Evolutionary conservation across 768 basidiomycete genomes (phyloP), one percentile per base, ranked within the genome.

Genomic region (Dioszegia crocea): DNA sequence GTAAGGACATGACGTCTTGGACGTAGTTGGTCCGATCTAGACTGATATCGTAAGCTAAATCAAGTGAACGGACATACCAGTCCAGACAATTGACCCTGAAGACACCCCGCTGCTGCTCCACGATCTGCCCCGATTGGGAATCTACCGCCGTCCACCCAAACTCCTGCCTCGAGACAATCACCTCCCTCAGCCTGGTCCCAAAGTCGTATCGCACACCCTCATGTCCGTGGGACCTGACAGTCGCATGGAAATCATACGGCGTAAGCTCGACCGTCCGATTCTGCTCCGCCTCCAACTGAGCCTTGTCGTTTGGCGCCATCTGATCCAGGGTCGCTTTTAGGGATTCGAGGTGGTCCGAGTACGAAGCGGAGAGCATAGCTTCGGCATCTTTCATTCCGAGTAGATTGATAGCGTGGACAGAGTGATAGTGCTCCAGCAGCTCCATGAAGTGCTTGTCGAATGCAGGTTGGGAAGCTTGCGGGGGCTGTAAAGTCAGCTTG

Each of bases 1-100:
- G 83, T 12, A 87, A 83, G 3, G 93, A 94, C 43, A 97, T 80
- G 67, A 96, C 91, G 70, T 98, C 94, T 77, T 99, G 89, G 0
- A 96, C 86, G 65, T 97, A 94, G 76, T 99, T 99, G 3, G 96
- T 99, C 38, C 96, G 86, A 70, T 99, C 94, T 63, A 99, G 80
- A 76, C 96, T 96, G 67, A 46, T n/a, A 66, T 47, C 33, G 24
- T 19, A 19, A 23, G 23, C 26, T 47, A 30, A n/a, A n/a, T n/a
- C n/a, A n/a, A n/a, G n/a, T n/a, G n/a, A n/a, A n/a, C n/a, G n/a
- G n/a, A 62, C 75, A 41, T 27, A 74, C 75, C 75, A 76, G 51
- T 76, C 75, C 16, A 77, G 41, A 58, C 76, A 77, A 59, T 76
- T 76, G 14, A 63, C 62, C n/a, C 76, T 57, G 74, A 98, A 97